Percentiles rank a stretch among this genome's conserved stretches.
phyloP scores from a whole-genome alignment of 2,329 filamentous ascomycete genomes.

The Shiraia bambusicola region DNA sequence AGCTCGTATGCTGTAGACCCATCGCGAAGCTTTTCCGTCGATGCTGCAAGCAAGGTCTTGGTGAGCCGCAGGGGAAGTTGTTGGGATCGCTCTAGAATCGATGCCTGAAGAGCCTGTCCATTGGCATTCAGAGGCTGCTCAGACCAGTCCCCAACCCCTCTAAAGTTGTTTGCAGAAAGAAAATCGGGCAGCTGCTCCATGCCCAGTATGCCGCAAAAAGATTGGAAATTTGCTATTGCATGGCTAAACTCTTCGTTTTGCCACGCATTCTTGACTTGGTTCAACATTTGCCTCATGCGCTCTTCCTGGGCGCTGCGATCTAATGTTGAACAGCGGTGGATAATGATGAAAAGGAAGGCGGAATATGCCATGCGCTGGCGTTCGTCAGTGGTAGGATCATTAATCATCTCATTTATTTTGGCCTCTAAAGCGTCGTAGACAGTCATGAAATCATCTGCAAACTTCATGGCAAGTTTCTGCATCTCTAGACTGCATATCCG shows the following conservation, averaged over 20 bases:
- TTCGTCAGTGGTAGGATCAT: constrained; percentile 72
- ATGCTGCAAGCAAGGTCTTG: constrained; percentile 88
- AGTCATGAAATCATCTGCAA: constrained; percentile 83
- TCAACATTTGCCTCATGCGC: constrained; percentile 74
- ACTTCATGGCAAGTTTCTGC: constrained; percentile 83
- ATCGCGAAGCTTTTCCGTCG: constrained; percentile 83
- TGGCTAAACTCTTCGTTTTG: constrained; percentile 67
- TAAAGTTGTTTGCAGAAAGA: constrained; percentile 69
- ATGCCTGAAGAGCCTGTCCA: constrained; percentile 74
- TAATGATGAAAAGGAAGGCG: constrained; percentile 90
- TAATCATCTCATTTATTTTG: constrained; percentile 78
- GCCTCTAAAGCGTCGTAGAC: constrained; percentile 86
- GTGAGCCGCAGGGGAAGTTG: constrained; percentile 79
- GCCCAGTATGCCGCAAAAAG: constrained; percentile 78
- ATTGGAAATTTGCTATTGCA: constrained; percentile 71
- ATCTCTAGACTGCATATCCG: constrained; percentile 82
- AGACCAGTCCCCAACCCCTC: constrained; percentile 81
- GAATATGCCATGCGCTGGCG: constrained; percentile 83
- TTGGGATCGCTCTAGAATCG: constrained; percentile 75
- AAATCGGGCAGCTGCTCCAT: constrained; percentile 81
- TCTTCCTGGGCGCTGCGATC: constrained; percentile 69
- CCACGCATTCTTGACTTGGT: constrained; percentile 82
- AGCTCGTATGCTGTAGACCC: constrained; percentile 71
- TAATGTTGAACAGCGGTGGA: constrained; percentile 78
- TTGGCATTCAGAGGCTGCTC: constrained; percentile 73